Base-by-base conservation (phyloP, 441 rosid genomes). In the Populus hybrid region DNA sequence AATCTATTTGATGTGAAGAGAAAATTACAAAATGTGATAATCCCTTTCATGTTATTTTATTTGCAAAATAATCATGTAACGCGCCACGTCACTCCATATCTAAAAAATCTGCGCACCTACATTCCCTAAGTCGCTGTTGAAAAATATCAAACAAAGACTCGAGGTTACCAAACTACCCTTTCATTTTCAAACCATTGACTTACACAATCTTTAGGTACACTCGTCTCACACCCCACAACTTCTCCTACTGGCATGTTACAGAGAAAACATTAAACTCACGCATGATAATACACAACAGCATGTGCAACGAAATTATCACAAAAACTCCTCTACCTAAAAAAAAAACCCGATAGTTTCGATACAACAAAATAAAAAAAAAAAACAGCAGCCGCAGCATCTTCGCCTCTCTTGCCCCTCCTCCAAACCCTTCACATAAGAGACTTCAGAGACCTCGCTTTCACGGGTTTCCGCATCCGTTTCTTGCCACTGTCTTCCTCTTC, bases 401-500 rank as follows among this genome's bases (percentile, higher is more conserved):
- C 34, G 18, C 7, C 32, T 42, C 20, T 42, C 36, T 23, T 67
- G 69, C 24, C 4, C 57, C 67, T 69, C 42, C 11, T n/a, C 73
- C 53, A 53, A 65, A 50, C 35, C 34, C 20, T 70, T 87, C 81
- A 91, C 97, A 92, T 93, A 14, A 94, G 92, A n/a, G 98, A 94
- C 79, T 91, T 94, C 79, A 94, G 87, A 72, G 98, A 93, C 77
- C 97, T 90, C 68, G 92, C 94, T 80, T 94, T 93, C 10, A 91
- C 89, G 3, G 95, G 97, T 75, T 93, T 94, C 77, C 97, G 74
- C 86, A 26, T 87, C 84, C 90, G 82, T 85, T 94, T 93, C 86
- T 75, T 89, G 57, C 86, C 84, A 35, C 80, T 72, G 21, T 81
- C 88, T 8, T 74, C 83, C 18, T 81, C 81, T 0, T 82, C 86